These are phyloP conservation scores for Citeromyces siamensis DNA, from an alignment of 1,139 yeast genomes.

Conservation along the genomic window DNA sequence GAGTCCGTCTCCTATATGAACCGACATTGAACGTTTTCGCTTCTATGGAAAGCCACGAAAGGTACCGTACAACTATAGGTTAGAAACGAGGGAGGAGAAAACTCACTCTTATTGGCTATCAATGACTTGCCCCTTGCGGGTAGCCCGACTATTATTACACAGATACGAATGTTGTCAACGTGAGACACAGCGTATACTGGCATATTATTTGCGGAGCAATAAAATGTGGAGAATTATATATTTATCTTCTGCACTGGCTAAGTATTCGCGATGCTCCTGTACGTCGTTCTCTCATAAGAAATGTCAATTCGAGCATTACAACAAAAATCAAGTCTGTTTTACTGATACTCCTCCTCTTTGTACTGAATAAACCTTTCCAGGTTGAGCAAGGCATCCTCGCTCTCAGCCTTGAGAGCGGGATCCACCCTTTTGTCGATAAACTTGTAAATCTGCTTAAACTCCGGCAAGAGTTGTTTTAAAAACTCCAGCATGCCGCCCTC, in stretches of 20 bases:
- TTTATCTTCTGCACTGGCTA: no score
- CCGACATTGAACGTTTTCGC: slow-evolving; percentile 91
- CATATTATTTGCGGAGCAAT: slow-evolving; percentile 32
- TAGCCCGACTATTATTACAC: slow-evolving; percentile 68
- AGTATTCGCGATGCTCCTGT: not conserved
- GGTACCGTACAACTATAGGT: slow-evolving; percentile 55
- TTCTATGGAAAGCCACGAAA: slow-evolving; percentile 82
- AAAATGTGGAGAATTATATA: no score
- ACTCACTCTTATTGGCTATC: slow-evolving; percentile 50
- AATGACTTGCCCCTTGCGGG: slow-evolving; percentile 74
- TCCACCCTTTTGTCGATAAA: slow-evolving; percentile 59
- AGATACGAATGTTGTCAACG: slow-evolving; percentile 57
- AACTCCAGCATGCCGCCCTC: slow-evolving; percentile 31
- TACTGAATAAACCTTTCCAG: slow-evolving; percentile 69
- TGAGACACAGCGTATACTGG: slow-evolving; percentile 68
- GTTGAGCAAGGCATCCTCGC: slow-evolving; percentile 58
- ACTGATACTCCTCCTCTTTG: slow-evolving; percentile 32
- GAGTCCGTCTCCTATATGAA: slow-evolving; percentile 55
- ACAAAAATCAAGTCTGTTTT: no score
- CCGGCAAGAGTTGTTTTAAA: slow-evolving; percentile 29
- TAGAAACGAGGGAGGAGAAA: slow-evolving; percentile 17
- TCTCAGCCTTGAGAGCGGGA: slow-evolving; percentile 43
- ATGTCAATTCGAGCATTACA: no score
- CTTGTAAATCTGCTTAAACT: slow-evolving; percentile 40
- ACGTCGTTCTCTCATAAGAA: no score